phyloP scores from a whole-genome alignment of 441 rosid genomes.

The Cnidoscolus chayamansa region DNA sequence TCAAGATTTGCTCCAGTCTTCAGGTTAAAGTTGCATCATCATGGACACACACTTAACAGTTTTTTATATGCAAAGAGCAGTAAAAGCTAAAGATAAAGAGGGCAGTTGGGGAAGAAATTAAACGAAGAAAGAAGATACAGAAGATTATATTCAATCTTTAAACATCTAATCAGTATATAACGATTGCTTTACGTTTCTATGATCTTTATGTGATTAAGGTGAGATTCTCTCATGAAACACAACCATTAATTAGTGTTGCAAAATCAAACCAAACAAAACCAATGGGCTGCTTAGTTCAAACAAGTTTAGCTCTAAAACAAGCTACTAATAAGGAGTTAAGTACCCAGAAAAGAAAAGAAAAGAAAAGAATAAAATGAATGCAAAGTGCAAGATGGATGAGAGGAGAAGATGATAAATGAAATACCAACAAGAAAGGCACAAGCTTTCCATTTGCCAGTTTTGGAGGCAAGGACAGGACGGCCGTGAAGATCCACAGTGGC shows the following conservation, averaged over 20 bases:
- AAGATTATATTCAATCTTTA: not conserved
- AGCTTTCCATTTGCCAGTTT: constrained; percentile 86
- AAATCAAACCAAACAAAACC: no score
- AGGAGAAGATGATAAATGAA: not conserved
- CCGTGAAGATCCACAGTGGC: constrained; percentile 76
- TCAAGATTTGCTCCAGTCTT: no score
- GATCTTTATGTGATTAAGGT: not conserved
- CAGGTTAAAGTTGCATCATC: no score
- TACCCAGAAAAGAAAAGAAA: not conserved
- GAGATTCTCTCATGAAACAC: no score
- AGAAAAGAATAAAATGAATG: not conserved
- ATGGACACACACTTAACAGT: no score
- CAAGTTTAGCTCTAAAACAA: no score
- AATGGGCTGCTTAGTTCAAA: no score
- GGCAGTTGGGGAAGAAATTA: not conserved
- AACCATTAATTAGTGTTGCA: no score
- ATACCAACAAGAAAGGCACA: constrained; percentile 82
- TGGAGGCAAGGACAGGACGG: constrained; percentile 60
- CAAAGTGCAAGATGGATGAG: not conserved
- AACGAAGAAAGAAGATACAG: not conserved
- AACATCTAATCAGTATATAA: not conserved
- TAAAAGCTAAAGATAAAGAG: not conserved
- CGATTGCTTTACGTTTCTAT: not conserved
- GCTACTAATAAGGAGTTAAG: not conserved
- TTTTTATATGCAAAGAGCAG: not conserved